Evolutionary conservation across 225 moss, liverwort and hornwort species (phyloP), one percentile per base, ranked within the genome.

Genomic region (Climacium dendroides): DNA sequence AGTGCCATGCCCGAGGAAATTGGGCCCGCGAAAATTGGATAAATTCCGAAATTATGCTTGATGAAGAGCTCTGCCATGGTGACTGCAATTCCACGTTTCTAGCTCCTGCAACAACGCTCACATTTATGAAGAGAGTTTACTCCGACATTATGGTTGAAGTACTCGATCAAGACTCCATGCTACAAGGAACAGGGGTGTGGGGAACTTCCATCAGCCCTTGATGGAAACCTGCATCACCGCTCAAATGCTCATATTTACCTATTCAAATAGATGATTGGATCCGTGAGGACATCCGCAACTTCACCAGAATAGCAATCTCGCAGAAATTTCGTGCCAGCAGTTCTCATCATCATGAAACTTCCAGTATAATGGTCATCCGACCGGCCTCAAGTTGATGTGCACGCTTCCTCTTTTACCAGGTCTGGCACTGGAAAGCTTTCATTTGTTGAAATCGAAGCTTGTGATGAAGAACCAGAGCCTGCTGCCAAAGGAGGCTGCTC

Each of bases 161-260:
- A 26, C 43, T 79, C 28, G 62, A 63, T 62, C 22, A 76, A 66
- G 30, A 60, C 50, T 80, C 57, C 79, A 52, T 76, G 41, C 58
- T 13, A 74, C 26, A 85, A 75, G 78, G 62, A 78, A 10, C 26
- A 26, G 2, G 37, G 20, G n/a, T 67, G 64, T 23, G 17, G 74
- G 84, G 70, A 81, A 87, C 85, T 85, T 89, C 83, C 87, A 82
- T 87, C 48, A 87, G 87, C 53, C 82, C 85, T 59, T 85, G 90
- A 54, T 89, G 92, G 62, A 92, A 87, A 74, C 73, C 35, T 85
- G 73, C n/a, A 26, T 22, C 79, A 61, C 25, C n/a, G n/a, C n/a
- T n/a, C n/a, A n/a, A n/a, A n/a, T 83, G 55, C 73, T 87, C 74
- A 85, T 80, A 16, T 45, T 66, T 85, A 61, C 85, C 32, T 79